Conservation (phyloP, 345 rosid species). For the Crucihimalaya himalaica region DNA sequence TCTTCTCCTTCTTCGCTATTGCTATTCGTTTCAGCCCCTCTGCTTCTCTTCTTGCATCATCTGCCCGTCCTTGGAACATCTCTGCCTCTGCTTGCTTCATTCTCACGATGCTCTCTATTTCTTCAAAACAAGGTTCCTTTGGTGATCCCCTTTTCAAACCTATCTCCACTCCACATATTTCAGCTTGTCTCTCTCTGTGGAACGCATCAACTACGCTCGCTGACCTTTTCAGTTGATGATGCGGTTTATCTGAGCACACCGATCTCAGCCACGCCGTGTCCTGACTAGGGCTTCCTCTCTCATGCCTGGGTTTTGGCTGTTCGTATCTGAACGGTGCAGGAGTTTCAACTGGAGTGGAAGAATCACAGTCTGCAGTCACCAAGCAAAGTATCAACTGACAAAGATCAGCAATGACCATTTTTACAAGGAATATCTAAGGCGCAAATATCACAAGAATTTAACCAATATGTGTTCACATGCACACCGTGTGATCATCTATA, state of each 20-base stretch:
- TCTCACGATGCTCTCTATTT: slow-evolving; percentile 81
- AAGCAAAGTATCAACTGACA: not conserved
- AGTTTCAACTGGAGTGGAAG: slow-evolving; percentile 47
- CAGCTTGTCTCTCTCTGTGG: slow-evolving; percentile 49
- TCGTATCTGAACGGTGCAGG: slow-evolving; percentile 50
- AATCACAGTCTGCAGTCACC: slow-evolving; percentile 66
- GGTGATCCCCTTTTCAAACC: slow-evolving; percentile 47
- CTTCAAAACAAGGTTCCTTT: slow-evolving; percentile 74
- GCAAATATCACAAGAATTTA: not conserved
- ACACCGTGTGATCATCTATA: not conserved
- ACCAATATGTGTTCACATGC: slow-evolving; percentile 18
- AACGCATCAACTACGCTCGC: slow-evolving; percentile 52
- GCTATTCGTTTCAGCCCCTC: slow-evolving; percentile 87
- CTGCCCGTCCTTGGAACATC: slow-evolving; percentile 89
- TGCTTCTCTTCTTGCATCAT: slow-evolving; percentile 87
- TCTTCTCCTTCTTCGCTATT: slow-evolving; percentile 66
- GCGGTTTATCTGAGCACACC: slow-evolving; percentile 55
- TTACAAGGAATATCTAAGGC: not conserved
- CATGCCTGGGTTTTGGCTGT: slow-evolving; percentile 54
- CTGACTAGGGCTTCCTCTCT: slow-evolving; percentile 54
- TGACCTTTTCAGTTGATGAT: slow-evolving; percentile 55
- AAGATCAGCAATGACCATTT: slow-evolving; percentile 21
- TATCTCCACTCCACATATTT: slow-evolving; percentile 48
- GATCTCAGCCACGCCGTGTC: slow-evolving; percentile 63
- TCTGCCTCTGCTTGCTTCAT: slow-evolving; percentile 87